phyloP scores from a whole-genome alignment of 2,329 filamentous ascomycete genomes.

The Aureobasidium subglaciale region DNA sequence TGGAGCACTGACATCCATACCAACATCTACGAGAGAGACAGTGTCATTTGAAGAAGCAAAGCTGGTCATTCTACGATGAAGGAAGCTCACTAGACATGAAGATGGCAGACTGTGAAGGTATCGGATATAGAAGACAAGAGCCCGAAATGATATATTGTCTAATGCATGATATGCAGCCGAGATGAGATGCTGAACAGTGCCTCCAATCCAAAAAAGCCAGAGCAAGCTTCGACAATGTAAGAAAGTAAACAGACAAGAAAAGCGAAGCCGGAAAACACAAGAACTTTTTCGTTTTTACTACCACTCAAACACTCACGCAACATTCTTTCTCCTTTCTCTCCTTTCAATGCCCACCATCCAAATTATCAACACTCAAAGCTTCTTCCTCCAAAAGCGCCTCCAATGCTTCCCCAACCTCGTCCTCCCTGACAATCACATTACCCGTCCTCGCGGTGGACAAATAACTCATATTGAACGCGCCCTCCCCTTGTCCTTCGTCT shows the following conservation, averaged over 20 bases:
- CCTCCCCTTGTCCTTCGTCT: conserved; percentile 32
- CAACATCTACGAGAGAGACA: no score
- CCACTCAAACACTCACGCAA: no score
- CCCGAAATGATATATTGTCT: no score
- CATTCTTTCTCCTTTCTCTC: not conserved
- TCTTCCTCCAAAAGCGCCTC: conserved; percentile 50
- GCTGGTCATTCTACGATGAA: no score
- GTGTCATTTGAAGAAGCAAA: no score
- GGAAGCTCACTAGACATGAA: no score
- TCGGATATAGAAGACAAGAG: no score
- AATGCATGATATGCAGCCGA: no score
- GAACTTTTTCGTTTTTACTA: conserved; percentile 12
- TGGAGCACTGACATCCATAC: no score
- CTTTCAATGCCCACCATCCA: not conserved
- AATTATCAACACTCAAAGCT: not conserved
- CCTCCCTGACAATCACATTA: conserved; percentile 74
- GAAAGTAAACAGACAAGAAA: not conserved
- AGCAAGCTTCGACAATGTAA: not conserved
- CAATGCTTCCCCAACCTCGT: conserved; percentile 67
- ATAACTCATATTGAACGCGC: conserved; percentile 67
- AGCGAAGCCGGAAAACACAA: not conserved
- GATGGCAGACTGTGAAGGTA: no score
- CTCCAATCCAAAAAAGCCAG: not conserved
- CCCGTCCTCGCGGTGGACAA: conserved; percentile 82
- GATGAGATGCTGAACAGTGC: no score